phyloP scores from a whole-genome alignment of 2,329 filamentous ascomycete species.

The Calonectria fujianensis region DNA sequence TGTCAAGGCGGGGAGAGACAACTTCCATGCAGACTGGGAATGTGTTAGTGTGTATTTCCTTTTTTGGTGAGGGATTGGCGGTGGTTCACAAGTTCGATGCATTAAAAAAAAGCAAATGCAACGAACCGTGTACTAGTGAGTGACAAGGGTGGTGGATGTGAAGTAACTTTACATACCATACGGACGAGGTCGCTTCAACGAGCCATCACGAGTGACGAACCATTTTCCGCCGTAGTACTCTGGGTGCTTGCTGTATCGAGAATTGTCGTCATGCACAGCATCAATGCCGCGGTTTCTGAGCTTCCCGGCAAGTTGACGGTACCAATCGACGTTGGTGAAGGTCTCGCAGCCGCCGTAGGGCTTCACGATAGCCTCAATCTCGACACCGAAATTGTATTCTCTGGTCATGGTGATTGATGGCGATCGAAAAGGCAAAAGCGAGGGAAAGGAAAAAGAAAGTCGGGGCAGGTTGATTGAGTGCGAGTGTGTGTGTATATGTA shows the following conservation, averaged over 20 bases:
- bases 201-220: constrained; percentile 64
- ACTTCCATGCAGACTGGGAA: constrained; percentile 63
- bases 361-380: constrained; percentile 62
- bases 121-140: constrained; percentile 17
- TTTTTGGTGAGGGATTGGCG: not conserved
- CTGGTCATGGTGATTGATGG: constrained; percentile 50
- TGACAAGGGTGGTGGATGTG: not conserved
- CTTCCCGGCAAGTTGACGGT: constrained; percentile 63
- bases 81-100: not conserved
- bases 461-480: not conserved
- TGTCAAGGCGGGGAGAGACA: constrained; percentile 63
- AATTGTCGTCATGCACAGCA: constrained; percentile 62
- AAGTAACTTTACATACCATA: constrained; percentile 55
- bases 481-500: not conserved
- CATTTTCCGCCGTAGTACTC: constrained; percentile 65
- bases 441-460: not conserved
- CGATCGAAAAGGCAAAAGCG: not conserved
- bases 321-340: constrained; percentile 64
- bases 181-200: constrained; percentile 61
- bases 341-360: constrained; percentile 61
- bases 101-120: not conserved
- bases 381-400: constrained; percentile 64
- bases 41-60: constrained; percentile 33
- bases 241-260: constrained; percentile 63
- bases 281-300: constrained; percentile 62